phyloP scores from a whole-genome alignment of 345 rosid genomes.

The Euphorbia pulcherrima region DNA sequence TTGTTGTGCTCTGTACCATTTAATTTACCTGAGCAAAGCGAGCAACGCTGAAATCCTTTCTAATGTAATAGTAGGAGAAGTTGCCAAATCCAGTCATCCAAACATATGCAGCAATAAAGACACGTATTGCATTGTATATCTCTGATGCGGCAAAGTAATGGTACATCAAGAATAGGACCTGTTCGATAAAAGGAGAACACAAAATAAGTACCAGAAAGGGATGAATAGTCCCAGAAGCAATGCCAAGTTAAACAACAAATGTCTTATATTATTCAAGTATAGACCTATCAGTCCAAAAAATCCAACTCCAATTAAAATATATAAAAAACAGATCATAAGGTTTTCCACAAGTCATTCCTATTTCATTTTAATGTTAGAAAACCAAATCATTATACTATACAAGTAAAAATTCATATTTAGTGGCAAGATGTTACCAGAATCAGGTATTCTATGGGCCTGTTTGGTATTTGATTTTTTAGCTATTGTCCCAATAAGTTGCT shows the following conservation, averaged over 20 bases:
- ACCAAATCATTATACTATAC: neutral
- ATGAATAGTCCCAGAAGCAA: constrained; percentile 8
- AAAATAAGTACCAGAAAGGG: neutral
- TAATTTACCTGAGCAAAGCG: constrained; percentile 78
- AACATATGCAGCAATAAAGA: constrained; percentile 95
- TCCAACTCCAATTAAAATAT: constrained; percentile 9
- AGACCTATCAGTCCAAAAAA: constrained; percentile 2
- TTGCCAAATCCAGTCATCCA: constrained; percentile 99
- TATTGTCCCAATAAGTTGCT: too few relatives aligned
- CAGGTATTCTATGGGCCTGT: neutral
- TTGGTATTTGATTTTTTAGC: too few relatives aligned
- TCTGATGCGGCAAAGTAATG: constrained; percentile 97
- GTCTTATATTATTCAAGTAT: neutral
- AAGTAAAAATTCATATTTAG: neutral
- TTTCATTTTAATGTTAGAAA: neutral
- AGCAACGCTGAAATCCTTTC: constrained; percentile 90
- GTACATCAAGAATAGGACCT: constrained; percentile 94
- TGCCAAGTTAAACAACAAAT: neutral
- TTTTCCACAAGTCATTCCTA: neutral
- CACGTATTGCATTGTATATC: constrained; percentile 88
- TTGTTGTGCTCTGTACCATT: constrained; percentile 1
- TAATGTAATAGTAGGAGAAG: constrained; percentile 89
- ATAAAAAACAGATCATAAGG: neutral
- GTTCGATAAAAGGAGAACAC: constrained; percentile 12
- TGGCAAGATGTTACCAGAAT: constrained; percentile 1